phyloP scores from a whole-genome alignment of 208 protist species.

The Angomonas deanei region DNA sequence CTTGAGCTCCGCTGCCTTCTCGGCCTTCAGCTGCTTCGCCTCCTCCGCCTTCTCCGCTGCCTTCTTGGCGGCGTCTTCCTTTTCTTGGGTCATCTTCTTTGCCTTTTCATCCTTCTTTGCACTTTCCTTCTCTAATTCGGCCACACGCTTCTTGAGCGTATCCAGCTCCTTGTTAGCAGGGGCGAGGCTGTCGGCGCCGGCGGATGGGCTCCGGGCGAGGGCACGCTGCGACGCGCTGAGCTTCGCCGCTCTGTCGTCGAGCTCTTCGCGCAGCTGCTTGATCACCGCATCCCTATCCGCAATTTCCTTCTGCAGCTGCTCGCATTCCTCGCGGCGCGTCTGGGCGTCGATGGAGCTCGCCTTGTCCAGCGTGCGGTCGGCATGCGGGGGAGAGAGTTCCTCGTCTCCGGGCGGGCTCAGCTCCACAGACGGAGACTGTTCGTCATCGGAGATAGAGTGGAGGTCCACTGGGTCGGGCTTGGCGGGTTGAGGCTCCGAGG shows the following conservation, averaged over 20 bases:
- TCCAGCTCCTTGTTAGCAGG: neutral
- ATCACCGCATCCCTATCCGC: neutral
- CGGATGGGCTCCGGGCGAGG: neutral
- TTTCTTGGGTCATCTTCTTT: too few species aligned
- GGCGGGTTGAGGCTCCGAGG: neutral
- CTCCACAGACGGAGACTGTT: conserved; percentile 8
- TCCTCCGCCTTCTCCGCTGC: neutral
- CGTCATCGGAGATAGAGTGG: conserved; percentile 1
- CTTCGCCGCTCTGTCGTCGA: too few species aligned
- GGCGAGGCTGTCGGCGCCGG: neutral
- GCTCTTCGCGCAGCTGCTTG: neutral
- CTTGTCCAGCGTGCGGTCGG: conserved; percentile 6
- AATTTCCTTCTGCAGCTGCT: neutral
- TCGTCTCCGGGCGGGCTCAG: conserved; percentile 7
- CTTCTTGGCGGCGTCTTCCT: neutral
- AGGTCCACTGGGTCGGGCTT: neutral
- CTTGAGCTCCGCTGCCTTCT: neutral
- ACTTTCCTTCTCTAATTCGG: conserved; percentile 11
- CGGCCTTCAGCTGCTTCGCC: neutral
- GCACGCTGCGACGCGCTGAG: neutral
- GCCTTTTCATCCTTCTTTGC: conserved; percentile 1
- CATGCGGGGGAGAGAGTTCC: conserved; percentile 3
- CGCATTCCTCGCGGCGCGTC: neutral
- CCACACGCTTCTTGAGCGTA: conserved; percentile 4
- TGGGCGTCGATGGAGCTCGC: neutral